Evolutionary conservation across 2,329 filamentous ascomycete species (phyloP).

Genomic region (Clarireedia sp.): DNA sequence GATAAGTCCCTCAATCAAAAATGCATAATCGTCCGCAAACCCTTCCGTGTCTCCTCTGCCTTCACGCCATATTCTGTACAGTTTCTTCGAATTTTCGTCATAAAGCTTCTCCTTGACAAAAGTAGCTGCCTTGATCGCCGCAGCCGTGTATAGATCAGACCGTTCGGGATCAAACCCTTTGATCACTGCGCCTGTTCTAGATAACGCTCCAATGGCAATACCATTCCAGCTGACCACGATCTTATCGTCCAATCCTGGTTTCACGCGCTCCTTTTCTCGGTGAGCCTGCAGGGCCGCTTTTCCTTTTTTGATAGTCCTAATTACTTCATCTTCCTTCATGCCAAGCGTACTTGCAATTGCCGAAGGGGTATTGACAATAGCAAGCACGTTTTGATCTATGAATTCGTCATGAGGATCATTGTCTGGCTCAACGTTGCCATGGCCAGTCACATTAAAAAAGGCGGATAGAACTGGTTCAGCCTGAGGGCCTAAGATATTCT

Average conservation of each 20-base stretch:
- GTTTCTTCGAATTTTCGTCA: conserved; percentile 49
- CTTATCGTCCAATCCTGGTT: conserved; percentile 79
- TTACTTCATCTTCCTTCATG: conserved; percentile 60
- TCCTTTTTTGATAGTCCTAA: conserved; percentile 57
- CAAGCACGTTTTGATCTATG: conserved; percentile 84
- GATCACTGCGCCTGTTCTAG: conserved; percentile 65
- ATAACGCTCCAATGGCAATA: conserved; percentile 75
- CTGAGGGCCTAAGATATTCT: conserved; percentile 60
- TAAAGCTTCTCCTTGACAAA: conserved; percentile 73
- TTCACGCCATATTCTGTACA: conserved; percentile 70
- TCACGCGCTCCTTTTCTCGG: conserved; percentile 64
- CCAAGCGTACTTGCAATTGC: conserved; percentile 70
- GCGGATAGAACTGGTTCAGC: conserved; percentile 68
- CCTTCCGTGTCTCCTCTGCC: conserved; percentile 56
- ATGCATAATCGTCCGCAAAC: conserved; percentile 94
- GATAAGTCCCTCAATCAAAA: conserved; percentile 72
- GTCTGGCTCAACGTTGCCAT: conserved; percentile 77
- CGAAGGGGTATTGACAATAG: conserved; percentile 57
- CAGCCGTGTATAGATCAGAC: conserved; percentile 52
- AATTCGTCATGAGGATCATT: conserved; percentile 92
- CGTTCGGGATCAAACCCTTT: conserved; percentile 48
- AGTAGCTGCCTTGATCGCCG: conserved; percentile 58
- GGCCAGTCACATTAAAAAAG: conserved; percentile 75
- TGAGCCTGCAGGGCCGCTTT: conserved; percentile 61
- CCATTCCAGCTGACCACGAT: conserved; percentile 84